Evolutionary conservation across 306 rosid genomes (phyloP).

Genomic region (Trifolium dubium): DNA sequence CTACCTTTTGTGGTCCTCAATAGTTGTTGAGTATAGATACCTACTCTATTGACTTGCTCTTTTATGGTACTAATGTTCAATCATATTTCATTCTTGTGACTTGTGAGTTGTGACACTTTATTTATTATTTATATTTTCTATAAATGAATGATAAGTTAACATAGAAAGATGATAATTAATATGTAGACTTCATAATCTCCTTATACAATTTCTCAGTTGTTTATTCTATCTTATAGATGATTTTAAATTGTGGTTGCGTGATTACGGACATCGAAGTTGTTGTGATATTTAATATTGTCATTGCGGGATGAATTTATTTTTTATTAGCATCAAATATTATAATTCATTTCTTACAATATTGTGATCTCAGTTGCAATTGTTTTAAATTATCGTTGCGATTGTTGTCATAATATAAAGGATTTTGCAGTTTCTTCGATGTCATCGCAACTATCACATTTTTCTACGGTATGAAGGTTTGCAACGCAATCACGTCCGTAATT

Average conservation of each 20-base stretch:
- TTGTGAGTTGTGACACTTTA: neutral
- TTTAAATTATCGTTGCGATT: neutral
- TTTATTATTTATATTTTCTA: neutral
- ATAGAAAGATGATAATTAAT: too few relatives aligned
- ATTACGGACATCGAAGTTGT: too few relatives aligned
- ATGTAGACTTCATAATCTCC: neutral
- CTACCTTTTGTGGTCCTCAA: constrained; percentile 40
- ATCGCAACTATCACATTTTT: neutral
- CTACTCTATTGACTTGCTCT: constrained; percentile 36
- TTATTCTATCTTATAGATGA: too few relatives aligned
- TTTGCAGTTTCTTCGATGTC: neutral
- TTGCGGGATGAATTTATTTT: too few relatives aligned
- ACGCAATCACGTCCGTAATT: too few relatives aligned
- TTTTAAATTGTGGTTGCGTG: too few relatives aligned
- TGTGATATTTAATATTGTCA: too few relatives aligned
- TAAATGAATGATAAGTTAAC: neutral
- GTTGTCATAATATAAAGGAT: neutral
- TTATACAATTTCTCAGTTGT: neutral
- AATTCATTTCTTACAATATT: too few relatives aligned
- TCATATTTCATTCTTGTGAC: neutral
- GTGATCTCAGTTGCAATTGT: neutral
- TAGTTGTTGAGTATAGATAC: constrained; percentile 18
- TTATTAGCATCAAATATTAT: too few relatives aligned
- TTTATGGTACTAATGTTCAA: constrained; percentile 26
- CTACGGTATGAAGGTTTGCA: too few relatives aligned